Percentiles rank a stretch among this genome's conserved stretches.
Conservation (phyloP, 1,284 basidiomycete genomes). For the Somion occarium region DNA sequence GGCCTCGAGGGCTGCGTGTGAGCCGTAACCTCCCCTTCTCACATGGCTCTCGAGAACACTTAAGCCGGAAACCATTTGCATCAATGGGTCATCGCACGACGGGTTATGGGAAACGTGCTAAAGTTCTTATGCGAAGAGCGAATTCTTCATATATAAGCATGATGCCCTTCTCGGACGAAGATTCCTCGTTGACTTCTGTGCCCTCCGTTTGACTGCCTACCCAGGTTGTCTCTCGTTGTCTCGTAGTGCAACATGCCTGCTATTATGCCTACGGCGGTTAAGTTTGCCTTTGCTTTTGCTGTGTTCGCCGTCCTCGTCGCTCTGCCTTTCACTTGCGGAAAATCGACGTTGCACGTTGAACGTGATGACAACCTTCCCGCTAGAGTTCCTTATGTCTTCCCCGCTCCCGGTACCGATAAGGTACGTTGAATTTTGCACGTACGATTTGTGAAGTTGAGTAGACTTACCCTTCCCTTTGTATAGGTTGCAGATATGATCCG, state of each 20-base stretch:
- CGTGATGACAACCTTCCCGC: constrained; percentile 15
- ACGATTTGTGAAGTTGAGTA: too few species aligned
- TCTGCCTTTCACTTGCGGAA: neutral
- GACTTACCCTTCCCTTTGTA: neutral
- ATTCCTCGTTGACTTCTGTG: neutral
- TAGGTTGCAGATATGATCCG: constrained; percentile 22
- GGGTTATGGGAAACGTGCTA: neutral
- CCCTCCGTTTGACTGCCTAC: too few species aligned
- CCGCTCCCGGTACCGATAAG: constrained; percentile 19
- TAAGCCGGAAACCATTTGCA: too few species aligned
- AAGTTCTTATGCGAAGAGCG: neutral
- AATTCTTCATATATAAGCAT: neutral
- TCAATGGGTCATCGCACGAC: too few species aligned
- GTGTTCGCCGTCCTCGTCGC: neutral
- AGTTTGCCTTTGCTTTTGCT: neutral
- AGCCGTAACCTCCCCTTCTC: too few species aligned
- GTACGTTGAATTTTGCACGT: too few species aligned
- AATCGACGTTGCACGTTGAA: neutral
- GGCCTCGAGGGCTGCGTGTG: too few species aligned
- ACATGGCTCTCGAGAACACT: neutral
- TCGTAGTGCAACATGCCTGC: neutral
- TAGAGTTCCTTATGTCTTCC: constrained; percentile 24
- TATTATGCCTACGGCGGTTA: neutral
- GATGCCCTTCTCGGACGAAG: neutral
- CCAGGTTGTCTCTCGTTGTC: neutral